Base-by-base conservation (phyloP, 2,329 filamentous ascomycete species). In the Aspergillaceae sp. region DNA sequence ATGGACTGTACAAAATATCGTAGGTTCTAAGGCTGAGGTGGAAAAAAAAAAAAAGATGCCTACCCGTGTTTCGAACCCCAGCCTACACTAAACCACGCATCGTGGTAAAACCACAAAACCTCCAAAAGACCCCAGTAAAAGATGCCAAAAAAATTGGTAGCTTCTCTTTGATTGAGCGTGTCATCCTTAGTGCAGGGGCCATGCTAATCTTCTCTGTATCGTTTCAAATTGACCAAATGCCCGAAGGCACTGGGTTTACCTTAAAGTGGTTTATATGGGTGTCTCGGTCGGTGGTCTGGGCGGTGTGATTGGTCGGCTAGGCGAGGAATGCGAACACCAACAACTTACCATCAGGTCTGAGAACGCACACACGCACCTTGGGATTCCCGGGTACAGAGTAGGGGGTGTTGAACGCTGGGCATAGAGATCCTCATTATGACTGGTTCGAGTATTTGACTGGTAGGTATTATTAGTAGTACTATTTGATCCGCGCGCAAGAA, bases 141-240 rank as follows among this genome's bases (percentile, higher is more conserved):
- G 41, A 41, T 36, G 9, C 46, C 58, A 78, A 82, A 82, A 83
- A 81, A 79, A 80, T 73, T 74, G 74, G 75, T 76, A 79, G 80
- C 77, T 79, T 83, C 82, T 84, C 82, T 85, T 84, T 84, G 80
- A 80, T 82, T 80, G 76, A 84, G 82, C 82, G 83, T 89, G 85
- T 90, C 86, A 91, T 90, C 86, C 86, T 91, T 91, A 90, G 86
- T 81, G 78, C 78, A 81, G 78, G 78, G 83, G 82, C 82, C 82
- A 86, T 86, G 83, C 83, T 86, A 85, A 83, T 83, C 78, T 83
- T 83, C 80, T 83, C 79, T 83, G 77, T 81, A 79, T 79, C 75
- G 75, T 78, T 79, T 77, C 75, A 78, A 80, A 75, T 76, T 79
- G 76, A 79, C 76, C 75, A 78, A 75, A 77, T 77, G 71, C 66